phyloP scores from a whole-genome alignment of 768 basidiomycete species.

The Collybia mongolica region DNA sequence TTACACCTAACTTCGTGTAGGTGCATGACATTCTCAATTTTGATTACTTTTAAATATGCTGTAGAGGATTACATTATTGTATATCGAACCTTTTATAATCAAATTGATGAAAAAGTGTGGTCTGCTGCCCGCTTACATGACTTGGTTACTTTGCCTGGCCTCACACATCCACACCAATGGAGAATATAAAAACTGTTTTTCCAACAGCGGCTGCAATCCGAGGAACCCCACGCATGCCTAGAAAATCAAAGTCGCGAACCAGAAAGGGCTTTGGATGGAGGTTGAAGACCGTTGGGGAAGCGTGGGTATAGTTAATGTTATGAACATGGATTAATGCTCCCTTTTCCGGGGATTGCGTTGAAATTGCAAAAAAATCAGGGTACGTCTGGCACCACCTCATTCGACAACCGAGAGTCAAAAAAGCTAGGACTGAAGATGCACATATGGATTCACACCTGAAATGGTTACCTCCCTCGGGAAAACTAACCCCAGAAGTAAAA shows the following conservation, averaged over 20 bases:
- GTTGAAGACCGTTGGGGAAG: constrained; percentile 58
- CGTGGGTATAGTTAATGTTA: constrained; percentile 61
- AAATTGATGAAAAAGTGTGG: too few relatives aligned
- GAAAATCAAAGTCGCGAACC: constrained; percentile 77
- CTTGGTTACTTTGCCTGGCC: too few relatives aligned
- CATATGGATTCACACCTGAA: constrained; percentile 53
- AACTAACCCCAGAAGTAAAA: constrained; percentile 55
- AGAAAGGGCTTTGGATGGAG: constrained; percentile 62
- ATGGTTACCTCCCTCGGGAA: constrained; percentile 61
- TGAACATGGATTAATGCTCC: constrained; percentile 73
- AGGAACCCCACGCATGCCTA: constrained; percentile 58
- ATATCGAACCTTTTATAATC: too few relatives aligned
- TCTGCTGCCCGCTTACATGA: too few relatives aligned
- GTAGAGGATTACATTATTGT: too few relatives aligned
- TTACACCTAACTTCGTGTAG: too few relatives aligned
- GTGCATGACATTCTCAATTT: too few relatives aligned
- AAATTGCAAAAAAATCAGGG: constrained; percentile 77
- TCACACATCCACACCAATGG: constrained; percentile 60
- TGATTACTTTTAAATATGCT: too few relatives aligned
- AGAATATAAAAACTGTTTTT: constrained; percentile 54
- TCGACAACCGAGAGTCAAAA: background rate
- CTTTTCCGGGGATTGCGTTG: constrained; percentile 52
- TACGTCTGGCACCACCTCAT: constrained; percentile 75
- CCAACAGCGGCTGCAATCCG: constrained; percentile 70
- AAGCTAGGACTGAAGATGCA: background rate